A percentile compares a stretch with the other conserved stretches of the same genome.
phyloP scores from a whole-genome alignment of 2,329 filamentous ascomycete species.

The Didymella glomerata region DNA sequence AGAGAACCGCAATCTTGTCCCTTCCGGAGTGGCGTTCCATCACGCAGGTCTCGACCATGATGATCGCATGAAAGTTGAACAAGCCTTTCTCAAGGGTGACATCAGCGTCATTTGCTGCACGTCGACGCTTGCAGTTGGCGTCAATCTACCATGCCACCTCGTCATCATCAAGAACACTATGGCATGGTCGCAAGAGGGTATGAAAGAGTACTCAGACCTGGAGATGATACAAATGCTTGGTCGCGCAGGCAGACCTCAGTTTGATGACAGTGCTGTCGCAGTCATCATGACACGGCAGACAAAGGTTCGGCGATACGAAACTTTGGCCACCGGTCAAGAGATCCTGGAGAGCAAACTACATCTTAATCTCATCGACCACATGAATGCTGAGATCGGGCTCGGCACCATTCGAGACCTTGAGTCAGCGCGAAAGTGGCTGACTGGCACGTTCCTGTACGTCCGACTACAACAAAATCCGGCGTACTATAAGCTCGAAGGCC shows the following conservation, averaged over 20 bases:
- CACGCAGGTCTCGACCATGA: constrained; percentile 75
- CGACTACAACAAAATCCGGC: constrained; percentile 74
- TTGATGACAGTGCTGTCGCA: constrained; percentile 77
- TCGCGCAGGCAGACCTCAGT: constrained; percentile 82
- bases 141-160: constrained; percentile 84
- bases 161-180: constrained; percentile 85
- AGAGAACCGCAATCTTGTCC: constrained; percentile 65
- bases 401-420: constrained; percentile 72
- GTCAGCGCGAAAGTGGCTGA: constrained; percentile 77
- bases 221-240: constrained; percentile 94
- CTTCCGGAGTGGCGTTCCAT: constrained; percentile 78
- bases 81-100: constrained; percentile 73
- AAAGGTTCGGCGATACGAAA: constrained; percentile 72
- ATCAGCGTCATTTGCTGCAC: constrained; percentile 86
- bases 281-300: constrained; percentile 79
- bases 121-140: constrained; percentile 81
- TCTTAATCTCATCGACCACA: constrained; percentile 79
- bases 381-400: constrained; percentile 84
- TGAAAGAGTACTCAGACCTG: constrained; percentile 79
- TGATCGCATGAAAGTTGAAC: constrained; percentile 73
- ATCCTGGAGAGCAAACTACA: constrained; percentile 81
- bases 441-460: constrained; percentile 79
- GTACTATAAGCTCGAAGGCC: constrained; percentile 72
- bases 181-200: constrained; percentile 61
- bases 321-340: constrained; percentile 76